Evolutionary conservation across 805 yeast species (phyloP).

Genomic region (Grigorovia jiainica): DNA sequence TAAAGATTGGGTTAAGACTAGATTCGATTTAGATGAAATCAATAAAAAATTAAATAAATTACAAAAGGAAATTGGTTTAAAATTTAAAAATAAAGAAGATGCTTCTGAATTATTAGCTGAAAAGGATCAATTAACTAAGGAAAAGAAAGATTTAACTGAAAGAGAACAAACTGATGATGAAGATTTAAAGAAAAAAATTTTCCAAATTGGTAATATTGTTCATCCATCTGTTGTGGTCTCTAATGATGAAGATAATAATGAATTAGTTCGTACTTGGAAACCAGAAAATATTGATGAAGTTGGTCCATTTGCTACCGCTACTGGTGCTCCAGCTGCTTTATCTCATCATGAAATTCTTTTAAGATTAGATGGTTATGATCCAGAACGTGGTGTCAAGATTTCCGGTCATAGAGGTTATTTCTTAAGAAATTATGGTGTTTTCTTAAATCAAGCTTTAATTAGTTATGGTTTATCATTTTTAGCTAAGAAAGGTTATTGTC

Average conservation of each 20-base stretch:
- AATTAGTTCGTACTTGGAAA: slow-evolving; percentile 76
- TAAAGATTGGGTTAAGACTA: slow-evolving; percentile 83
- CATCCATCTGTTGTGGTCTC: slow-evolving; percentile 87
- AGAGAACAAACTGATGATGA: slow-evolving; percentile 75
- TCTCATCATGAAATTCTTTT: slow-evolving; percentile 94
- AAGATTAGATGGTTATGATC: slow-evolving; percentile 95
- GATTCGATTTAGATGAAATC: slow-evolving; percentile 81
- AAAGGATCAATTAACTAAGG: slow-evolving; percentile 64
- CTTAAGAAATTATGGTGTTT: slow-evolving; percentile 90
- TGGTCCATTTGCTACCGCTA: slow-evolving; percentile 62
- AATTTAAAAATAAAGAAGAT: slow-evolving; percentile 91
- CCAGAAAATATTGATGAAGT: slow-evolving; percentile 60
- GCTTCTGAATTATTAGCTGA: slow-evolving; percentile 73
- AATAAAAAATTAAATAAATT: slow-evolving; percentile 83
- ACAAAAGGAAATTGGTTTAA: slow-evolving; percentile 88
- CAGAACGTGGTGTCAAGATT: slow-evolving; percentile 95
- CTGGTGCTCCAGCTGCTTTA: slow-evolving; percentile 64
- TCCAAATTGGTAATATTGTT: slow-evolving; percentile 86
- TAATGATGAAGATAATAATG: slow-evolving; percentile 84
- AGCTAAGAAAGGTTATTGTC: slow-evolving; percentile 67
- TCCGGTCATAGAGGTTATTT: slow-evolving; percentile 99
- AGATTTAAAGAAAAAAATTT: slow-evolving; percentile 68
- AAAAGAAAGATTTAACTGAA: slow-evolving; percentile 57
- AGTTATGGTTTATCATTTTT: slow-evolving; percentile 89
- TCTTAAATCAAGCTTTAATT: slow-evolving; percentile 94